Conservation (phyloP, 2,329 filamentous ascomycete genomes). For the Alternaria arborescens region DNA sequence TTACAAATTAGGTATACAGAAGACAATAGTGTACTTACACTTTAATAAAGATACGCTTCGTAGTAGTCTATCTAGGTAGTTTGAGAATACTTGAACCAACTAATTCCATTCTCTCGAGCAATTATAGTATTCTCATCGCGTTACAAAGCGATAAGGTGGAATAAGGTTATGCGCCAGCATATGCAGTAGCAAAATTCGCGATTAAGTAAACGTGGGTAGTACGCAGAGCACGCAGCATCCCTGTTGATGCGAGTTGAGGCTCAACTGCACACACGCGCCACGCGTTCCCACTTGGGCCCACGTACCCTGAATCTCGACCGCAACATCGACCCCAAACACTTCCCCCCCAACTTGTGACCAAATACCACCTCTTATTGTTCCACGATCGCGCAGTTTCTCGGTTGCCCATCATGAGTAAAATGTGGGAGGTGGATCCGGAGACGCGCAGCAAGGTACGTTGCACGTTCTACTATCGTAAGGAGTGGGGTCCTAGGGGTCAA, state of each 20-base stretch:
- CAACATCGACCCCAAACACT: slow-evolving; percentile 12
- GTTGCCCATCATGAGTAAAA: slow-evolving; percentile 66
- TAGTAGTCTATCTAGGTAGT: not conserved
- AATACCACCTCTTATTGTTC: not conserved
- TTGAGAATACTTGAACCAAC: not conserved
- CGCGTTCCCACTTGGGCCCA: slow-evolving; percentile 26
- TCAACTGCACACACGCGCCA: slow-evolving; percentile 27
- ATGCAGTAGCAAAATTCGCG: not conserved
- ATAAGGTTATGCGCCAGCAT: not conserved
- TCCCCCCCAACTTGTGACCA: not conserved
- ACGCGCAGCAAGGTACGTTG: slow-evolving; percentile 85
- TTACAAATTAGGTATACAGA: no score
- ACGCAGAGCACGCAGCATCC: not conserved
- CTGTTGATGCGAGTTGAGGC: slow-evolving; percentile 17
- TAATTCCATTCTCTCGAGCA: not conserved
- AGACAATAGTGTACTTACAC: no score
- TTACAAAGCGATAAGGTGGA: not conserved
- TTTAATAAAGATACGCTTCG: not conserved
- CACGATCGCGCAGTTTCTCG: not conserved
- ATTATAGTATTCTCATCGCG: not conserved
- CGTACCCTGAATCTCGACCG: slow-evolving; percentile 26
- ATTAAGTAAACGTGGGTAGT: not conserved
- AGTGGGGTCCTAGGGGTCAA: slow-evolving; percentile 20
- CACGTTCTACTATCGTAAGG: slow-evolving; percentile 6
- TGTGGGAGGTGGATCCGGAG: slow-evolving; percentile 99